A percentile compares a stretch with the other conserved stretches of the same genome.
Conservation (phyloP, 306 rosid genomes). For the Corylus americana region DNA sequence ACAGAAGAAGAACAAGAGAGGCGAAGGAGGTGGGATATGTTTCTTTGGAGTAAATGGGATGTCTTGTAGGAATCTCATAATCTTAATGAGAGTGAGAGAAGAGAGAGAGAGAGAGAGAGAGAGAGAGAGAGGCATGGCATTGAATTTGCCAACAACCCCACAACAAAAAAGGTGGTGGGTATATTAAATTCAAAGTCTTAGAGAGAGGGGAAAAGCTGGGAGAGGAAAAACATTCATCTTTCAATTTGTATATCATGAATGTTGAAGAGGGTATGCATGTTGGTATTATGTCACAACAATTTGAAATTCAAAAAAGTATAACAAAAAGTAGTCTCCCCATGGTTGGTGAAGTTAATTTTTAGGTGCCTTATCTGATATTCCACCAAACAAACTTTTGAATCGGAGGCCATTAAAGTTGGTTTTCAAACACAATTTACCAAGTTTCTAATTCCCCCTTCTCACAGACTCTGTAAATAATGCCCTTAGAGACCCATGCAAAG, state of each 20-base stretch:
- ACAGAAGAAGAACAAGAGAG: constrained; percentile 21
- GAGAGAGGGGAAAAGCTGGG: constrained; percentile 12
- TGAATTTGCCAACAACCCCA: constrained; percentile 64
- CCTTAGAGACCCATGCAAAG: background rate
- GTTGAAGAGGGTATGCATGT: constrained; percentile 19
- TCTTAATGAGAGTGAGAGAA: constrained; percentile 37
- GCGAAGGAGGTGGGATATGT: constrained; percentile 24
- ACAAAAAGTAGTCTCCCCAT: background rate
- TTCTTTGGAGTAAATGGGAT: constrained; percentile 22
- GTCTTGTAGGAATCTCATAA: constrained; percentile 46
- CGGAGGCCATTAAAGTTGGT: background rate
- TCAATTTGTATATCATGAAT: constrained; percentile 39
- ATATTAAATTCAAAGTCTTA: constrained; percentile 43
- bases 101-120: constrained; percentile 11
- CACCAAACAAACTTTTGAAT: constrained; percentile 1
- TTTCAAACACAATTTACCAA: background rate
- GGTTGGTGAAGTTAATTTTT: constrained; percentile 39
- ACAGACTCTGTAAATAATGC: background rate
- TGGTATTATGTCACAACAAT: constrained; percentile 40
- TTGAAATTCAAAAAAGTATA: constrained; percentile 40
- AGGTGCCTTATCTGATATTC: background rate
- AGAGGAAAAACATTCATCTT: constrained; percentile 35
- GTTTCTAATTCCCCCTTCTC: background rate
- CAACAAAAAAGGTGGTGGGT: constrained; percentile 48
- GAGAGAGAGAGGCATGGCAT: constrained; percentile 36